Evolutionary conservation across 768 basidiomycete genomes (phyloP).

Genomic region (Gloeostereum incarnatum): DNA sequence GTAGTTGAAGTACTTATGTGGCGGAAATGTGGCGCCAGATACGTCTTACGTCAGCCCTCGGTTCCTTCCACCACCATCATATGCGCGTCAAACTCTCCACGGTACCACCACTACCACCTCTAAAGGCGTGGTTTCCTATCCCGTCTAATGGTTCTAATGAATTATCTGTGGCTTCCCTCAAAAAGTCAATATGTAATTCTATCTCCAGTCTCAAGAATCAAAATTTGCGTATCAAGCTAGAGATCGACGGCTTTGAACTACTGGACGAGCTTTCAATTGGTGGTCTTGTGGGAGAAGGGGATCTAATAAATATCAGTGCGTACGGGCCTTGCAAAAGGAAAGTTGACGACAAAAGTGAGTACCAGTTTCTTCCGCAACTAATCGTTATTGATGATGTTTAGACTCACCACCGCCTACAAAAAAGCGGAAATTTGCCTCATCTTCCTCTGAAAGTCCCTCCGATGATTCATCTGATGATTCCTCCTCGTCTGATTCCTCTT

Average conservation of each 20-base stretch:
- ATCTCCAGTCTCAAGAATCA: neutral
- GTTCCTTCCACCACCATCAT: too few species aligned
- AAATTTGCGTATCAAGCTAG: neutral
- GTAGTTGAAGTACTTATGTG: too few species aligned
- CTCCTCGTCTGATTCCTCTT: neutral
- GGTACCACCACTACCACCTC: neutral
- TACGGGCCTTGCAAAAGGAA: neutral
- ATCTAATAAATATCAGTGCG: neutral
- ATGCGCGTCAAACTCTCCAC: neutral
- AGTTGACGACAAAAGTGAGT: neutral
- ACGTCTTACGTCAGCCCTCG: too few species aligned
- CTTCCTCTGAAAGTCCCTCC: neutral
- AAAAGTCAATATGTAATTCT: neutral
- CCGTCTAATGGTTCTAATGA: neutral
- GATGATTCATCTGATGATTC: constrained; percentile 1
- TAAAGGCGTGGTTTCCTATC: neutral
- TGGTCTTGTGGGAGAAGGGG: neutral
- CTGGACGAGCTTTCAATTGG: constrained; percentile 1
- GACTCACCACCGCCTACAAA: neutral
- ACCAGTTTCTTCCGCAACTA: neutral
- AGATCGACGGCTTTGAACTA: neutral
- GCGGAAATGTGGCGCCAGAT: too few species aligned
- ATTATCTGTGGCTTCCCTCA: neutral
- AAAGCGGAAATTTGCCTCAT: neutral
- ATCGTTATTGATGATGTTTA: neutral